phyloP scores from a whole-genome alignment of 805 yeast species.

The Saturnispora kantuleensis region DNA sequence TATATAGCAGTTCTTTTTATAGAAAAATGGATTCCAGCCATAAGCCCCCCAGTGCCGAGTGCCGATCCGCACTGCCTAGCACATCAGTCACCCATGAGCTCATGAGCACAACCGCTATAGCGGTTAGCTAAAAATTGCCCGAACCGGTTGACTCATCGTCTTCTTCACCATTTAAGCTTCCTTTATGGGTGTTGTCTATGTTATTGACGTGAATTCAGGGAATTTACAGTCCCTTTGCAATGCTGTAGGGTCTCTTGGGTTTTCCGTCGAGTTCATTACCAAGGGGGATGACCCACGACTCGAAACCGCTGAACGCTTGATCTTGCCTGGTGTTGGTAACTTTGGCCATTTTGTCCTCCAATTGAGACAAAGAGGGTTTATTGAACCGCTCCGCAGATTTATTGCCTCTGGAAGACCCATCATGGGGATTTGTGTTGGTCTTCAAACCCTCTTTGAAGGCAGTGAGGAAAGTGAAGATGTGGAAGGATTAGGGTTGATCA shows the following conservation, averaged over 20 bases:
- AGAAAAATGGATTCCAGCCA: background rate
- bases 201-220: slow-evolving; percentile 92
- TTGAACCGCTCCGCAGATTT: slow-evolving; percentile 54
- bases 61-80: too few relatives aligned
- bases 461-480: slow-evolving; percentile 62
- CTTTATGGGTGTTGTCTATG: slow-evolving; percentile 35
- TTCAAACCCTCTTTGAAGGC: slow-evolving; percentile 70
- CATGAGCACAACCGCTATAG: background rate
- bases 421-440: slow-evolving; percentile 97
- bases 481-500: slow-evolving; percentile 52
- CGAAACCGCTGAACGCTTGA: slow-evolving; percentile 42
- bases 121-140: too few relatives aligned
- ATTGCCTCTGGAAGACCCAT: slow-evolving; percentile 71
- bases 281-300: slow-evolving; percentile 44
- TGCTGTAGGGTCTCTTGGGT: slow-evolving; percentile 75
- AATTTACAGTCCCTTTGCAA: slow-evolving; percentile 82
- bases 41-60: too few relatives aligned
- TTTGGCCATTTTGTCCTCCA: slow-evolving; percentile 87
- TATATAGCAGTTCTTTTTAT: background rate
- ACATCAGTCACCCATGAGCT: background rate
- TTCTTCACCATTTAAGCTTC: background rate
- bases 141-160: background rate
- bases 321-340: slow-evolving; percentile 96
- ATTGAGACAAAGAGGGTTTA: slow-evolving; percentile 50
- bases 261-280: slow-evolving; percentile 50